Conservation (phyloP, 2,329 filamentous ascomycete species). For the Trichophyton mentagrophytes region DNA sequence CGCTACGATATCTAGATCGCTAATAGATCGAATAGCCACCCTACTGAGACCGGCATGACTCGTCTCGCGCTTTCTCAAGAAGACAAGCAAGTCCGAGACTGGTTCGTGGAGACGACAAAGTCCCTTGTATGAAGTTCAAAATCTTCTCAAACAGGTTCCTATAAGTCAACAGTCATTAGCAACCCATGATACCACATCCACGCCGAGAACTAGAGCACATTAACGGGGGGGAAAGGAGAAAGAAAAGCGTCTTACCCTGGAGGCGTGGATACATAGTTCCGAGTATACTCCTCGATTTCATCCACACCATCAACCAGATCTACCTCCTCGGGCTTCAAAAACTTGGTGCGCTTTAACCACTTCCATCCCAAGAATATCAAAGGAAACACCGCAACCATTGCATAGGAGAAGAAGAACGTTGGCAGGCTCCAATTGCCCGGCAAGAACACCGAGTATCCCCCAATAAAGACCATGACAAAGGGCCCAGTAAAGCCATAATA, state of each 20-base stretch:
- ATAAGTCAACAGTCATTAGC: not conserved
- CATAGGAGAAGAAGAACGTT: constrained; percentile 65
- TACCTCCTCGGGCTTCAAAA: constrained; percentile 44
- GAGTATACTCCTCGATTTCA: constrained; percentile 56
- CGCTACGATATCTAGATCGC: no score
- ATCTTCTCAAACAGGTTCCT: constrained; percentile 19
- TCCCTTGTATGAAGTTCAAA: constrained; percentile 14
- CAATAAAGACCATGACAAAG: constrained; percentile 58
- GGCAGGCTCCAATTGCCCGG: constrained; percentile 54
- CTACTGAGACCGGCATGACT: no score
- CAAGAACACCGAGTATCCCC: constrained; percentile 63
- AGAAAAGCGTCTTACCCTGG: constrained; percentile 34
- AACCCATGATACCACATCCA: not conserved
- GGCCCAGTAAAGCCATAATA: constrained; percentile 49
- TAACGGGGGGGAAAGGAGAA: no score
- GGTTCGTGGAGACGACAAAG: no score
- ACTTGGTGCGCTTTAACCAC: constrained; percentile 50
- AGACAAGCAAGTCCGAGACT: no score
- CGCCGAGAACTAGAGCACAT: not conserved
- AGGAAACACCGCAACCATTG: constrained; percentile 60
- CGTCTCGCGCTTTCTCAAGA: no score
- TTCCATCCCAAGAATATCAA: constrained; percentile 61
- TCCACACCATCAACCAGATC: constrained; percentile 51
- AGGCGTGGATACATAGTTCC: constrained; percentile 43
- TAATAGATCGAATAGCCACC: no score